Base-by-base conservation (phyloP, 495 filamentous ascomycete genomes). In the Penicillium canariense region DNA sequence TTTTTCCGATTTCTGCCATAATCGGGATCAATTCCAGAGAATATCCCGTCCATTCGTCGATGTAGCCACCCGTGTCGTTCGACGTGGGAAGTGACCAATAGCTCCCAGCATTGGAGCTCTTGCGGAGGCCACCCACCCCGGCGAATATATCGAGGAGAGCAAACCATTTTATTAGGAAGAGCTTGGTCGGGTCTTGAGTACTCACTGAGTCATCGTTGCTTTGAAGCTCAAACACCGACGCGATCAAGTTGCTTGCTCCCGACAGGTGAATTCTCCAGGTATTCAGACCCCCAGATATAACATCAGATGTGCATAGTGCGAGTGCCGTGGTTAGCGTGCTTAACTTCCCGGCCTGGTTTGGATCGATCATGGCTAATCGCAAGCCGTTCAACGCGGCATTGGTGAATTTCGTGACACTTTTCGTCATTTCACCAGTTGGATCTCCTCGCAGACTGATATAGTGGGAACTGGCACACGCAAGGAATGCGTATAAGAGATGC, bases 1-100 rank as follows among this genome's bases (percentile, higher is more conserved):
- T 34, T 17, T 20, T 25, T 12, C 50, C 50, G 27, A 52, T 52
- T 7, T 31, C 23, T 12, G 50, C 34, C 14, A 52, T 52, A 11
- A 52, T 52, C 18, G 50, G 50, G 27, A 52, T 52, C 20, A 52
- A 20, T 17, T 52, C 50, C 31, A 43, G 25, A 1, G 50, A 43
- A 38, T 52, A 52, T 15, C 50, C 50, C 12, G 50, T 52, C 50
- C 50, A 52, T 27, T 52, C 50, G 36, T 52, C 50, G 28, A 52
- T 52, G 18, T 52, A 52, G 18, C 17, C n/a, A 12, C 40, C 38
- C n/a, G 40, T 38, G 27, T 52, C 50, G 4, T 44, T 52, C 18
- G 50, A 44, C 3, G 20, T 43, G 14, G 39, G 39, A 4, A 43
- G 39, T 6, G 50, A 52, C 50, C 50, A 52, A 20, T 52, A 52